Base-by-base conservation (phyloP, 306 rosid species). In the Vigna angularis region DNA sequence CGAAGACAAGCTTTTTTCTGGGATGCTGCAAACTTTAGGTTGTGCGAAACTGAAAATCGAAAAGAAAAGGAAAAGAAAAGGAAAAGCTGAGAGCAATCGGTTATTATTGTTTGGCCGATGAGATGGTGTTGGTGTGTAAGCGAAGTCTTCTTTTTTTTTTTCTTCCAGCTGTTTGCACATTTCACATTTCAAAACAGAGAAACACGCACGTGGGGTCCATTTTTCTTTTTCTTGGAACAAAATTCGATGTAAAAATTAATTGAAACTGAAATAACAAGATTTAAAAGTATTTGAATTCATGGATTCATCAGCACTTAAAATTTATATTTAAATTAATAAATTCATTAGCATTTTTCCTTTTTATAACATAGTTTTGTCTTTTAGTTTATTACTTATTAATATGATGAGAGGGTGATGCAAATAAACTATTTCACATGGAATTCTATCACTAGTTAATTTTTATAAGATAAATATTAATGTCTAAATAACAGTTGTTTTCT, bases 131-230 rank as follows among this genome's bases (percentile, higher is more conserved):
- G 66, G 65, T 73, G 79, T 78, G 44, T 1, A 77, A 76, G 80
- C 9, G 3, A 78, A 81, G 85, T 68, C 61, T 57, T 51, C 55
- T 11, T 53, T 66, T 10, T 51, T 26, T 53, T 66, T 14, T 51
- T 44, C 59, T 10, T 77, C 75, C 80, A 82, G 87, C 85, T 80
- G 80, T 57, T 30, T 70, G 36, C 84, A 36, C 34, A 75, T 82
- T 85, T 85, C 64, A 71, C 34, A 75, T 82, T 85, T 85, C 64
- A 71, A 82, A 85, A 26, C 64, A 73, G 26, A 70, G 2, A 82
- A 76, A 62, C 48, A 6, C 53, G 10, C 56, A 64, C 59, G 71
- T 70, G 85, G 84, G 86, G 63, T 81, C 92, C 86, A 74, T 22
- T 72, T 70, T 64, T 1, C 16, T 18, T 34, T 73, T 42, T 3